Conservation (phyloP, 2,329 filamentous ascomycete genomes). For the Trichoderma simmonsii region DNA sequence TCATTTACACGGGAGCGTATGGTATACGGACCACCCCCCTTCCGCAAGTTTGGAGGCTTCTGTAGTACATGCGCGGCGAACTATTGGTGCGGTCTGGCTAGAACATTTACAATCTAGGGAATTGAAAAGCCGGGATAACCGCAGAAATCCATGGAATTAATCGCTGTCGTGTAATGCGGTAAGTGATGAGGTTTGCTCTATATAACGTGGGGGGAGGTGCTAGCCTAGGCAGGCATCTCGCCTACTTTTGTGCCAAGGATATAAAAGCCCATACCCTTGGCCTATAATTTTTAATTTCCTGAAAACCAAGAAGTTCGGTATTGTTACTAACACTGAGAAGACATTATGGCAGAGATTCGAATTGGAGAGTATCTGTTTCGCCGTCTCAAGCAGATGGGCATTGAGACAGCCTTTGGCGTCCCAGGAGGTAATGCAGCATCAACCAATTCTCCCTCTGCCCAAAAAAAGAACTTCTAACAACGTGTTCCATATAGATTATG, state of each 20-base stretch:
- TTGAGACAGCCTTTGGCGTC: slow-evolving; percentile 9
- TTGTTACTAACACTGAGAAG: not conserved
- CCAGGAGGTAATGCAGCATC: not conserved
- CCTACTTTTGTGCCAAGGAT: not conserved
- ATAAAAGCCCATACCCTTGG: not conserved
- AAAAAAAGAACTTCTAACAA: not conserved
- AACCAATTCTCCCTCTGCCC: not conserved
- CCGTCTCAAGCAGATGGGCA: slow-evolving; percentile 2
- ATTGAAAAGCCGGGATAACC: not conserved
- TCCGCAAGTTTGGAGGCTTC: not conserved
- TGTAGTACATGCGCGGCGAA: not conserved
- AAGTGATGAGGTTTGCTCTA: not conserved
- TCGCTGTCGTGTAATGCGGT: not conserved
- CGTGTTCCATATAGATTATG: not conserved
- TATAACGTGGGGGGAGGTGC: not conserved
- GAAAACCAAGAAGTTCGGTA: not conserved
- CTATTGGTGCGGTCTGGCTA: not conserved
- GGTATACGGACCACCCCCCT: not conserved
- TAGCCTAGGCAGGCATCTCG: not conserved
- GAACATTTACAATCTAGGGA: not conserved
- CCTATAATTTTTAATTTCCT: not conserved
- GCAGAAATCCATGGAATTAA: not conserved
- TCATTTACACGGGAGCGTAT: not conserved
- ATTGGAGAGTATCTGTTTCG: slow-evolving; percentile 1
- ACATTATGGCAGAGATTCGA: not conserved